These are phyloP conservation scores for Fusarium sp. DNA, from an alignment of 2,329 filamentous ascomycete genomes.

Conservation along the genomic window DNA sequence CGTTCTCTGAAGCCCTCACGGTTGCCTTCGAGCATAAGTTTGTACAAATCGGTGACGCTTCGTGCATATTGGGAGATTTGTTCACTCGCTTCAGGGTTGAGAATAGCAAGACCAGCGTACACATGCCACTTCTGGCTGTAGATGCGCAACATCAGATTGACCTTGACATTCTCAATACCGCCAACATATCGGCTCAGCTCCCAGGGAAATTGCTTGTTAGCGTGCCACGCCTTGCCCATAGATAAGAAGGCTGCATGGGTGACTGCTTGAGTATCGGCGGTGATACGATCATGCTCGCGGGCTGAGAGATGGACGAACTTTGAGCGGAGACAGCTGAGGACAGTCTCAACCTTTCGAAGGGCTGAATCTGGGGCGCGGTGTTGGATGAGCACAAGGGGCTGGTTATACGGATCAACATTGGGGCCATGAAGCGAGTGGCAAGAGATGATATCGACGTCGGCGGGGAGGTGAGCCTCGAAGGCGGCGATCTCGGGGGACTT, in stretches of 20 bases:
- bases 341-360: slow-evolving; percentile 80
- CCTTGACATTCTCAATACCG: slow-evolving; percentile 99
- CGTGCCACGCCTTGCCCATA: slow-evolving; percentile 98
- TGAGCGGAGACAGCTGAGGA: slow-evolving; percentile 85
- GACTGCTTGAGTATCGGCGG: slow-evolving; percentile 96
- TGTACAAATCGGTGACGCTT: slow-evolving; percentile 93
- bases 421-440: slow-evolving; percentile 98
- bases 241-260: slow-evolving; percentile 96
- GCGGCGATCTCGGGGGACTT: slow-evolving; percentile 96
- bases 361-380: slow-evolving; percentile 85
- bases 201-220: slow-evolving; percentile 96
- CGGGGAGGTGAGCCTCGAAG: slow-evolving; percentile 88
- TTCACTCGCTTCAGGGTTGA: slow-evolving; percentile 90
- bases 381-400: slow-evolving; percentile 93
- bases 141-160: slow-evolving; percentile 97
- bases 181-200: slow-evolving; percentile 95
- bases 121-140: slow-evolving; percentile 99
- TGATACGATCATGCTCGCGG: slow-evolving; percentile 93
- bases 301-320: slow-evolving; percentile 90
- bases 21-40: slow-evolving; percentile 93
- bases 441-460: slow-evolving; percentile 91
- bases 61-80: slow-evolving; percentile 96
- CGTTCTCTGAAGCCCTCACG: slow-evolving; percentile 77
- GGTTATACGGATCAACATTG: slow-evolving; percentile 85
- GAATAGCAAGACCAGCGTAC: slow-evolving; percentile 94